Conservation (phyloP, 495 filamentous ascomycete species). For the Staphylotrichum longicolle region DNA sequence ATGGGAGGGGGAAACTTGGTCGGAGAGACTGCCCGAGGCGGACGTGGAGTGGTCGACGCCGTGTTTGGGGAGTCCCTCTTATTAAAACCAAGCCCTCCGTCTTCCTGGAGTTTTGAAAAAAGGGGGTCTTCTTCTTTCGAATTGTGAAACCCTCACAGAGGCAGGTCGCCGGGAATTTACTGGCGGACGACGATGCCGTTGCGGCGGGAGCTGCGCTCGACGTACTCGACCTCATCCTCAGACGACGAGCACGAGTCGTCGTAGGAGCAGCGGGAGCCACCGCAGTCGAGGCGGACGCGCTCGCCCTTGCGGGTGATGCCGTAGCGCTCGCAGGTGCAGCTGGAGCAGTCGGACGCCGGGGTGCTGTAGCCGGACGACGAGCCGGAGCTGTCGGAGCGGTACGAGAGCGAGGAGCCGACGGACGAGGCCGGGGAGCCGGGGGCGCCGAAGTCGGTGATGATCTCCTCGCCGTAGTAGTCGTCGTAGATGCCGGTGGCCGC, state of each 20-base stretch:
- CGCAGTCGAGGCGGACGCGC: constrained; percentile 91
- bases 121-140: constrained; percentile 26
- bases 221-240: constrained; percentile 62
- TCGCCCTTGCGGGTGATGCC: constrained; percentile 91
- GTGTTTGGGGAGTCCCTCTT: not conserved
- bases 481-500: constrained; percentile 69
- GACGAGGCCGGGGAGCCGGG: constrained; percentile 61
- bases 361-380: constrained; percentile 71
- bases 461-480: constrained; percentile 58
- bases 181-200: constrained; percentile 73
- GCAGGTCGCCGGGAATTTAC: constrained; percentile 29
- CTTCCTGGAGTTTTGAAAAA: constrained; percentile 19
- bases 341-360: constrained; percentile 49
- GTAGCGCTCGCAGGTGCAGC: constrained; percentile 90
- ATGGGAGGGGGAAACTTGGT: not conserved
- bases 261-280: constrained; percentile 80
- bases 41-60: not conserved
- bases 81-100: constrained; percentile 19
- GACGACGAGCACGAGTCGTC: constrained; percentile 59
- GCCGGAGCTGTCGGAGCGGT: constrained; percentile 71
- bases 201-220: constrained; percentile 56
- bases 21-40: constrained; percentile 8
- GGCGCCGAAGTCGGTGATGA: constrained; percentile 55
- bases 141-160: constrained; percentile 29
- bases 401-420: constrained; percentile 68